A percentile compares a stretch with the other conserved stretches of the same genome.
Evolutionary conservation across 2,329 filamentous ascomycete genomes (phyloP).

Genomic region (Drechslerella coelobrocha): DNA sequence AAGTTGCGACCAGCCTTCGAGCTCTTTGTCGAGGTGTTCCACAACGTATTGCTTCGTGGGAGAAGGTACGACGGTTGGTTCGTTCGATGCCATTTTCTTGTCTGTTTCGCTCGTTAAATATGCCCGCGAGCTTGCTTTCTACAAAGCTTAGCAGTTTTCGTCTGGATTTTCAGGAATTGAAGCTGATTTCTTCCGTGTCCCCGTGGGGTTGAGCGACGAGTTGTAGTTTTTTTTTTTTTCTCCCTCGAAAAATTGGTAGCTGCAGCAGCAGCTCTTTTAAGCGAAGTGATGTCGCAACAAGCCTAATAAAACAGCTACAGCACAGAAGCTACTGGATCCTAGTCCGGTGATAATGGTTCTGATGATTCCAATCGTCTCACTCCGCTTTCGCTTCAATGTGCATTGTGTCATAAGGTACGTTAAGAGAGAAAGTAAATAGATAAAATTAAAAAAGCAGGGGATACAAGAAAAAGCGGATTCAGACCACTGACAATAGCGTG

Average conservation of each 20-base stretch:
- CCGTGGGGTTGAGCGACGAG: too few species aligned
- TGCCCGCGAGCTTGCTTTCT: not conserved
- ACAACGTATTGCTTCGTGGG: conserved; percentile 40
- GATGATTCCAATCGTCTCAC: conserved; percentile 32
- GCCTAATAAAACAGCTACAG: conserved; percentile 5
- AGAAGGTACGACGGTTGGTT: not conserved
- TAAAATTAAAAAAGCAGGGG: conserved; percentile 18
- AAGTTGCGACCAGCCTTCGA: conserved; percentile 90
- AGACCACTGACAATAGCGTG: not conserved
- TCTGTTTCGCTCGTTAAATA: not conserved
- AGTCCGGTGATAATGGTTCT: too few species aligned
- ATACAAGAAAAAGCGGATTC: conserved; percentile 7
- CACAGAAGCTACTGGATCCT: conserved; percentile 17
- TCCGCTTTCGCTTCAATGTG: conserved; percentile 32
- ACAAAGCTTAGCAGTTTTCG: not conserved
- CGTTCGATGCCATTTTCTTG: conserved; percentile 1
- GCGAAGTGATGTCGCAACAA: too few species aligned
- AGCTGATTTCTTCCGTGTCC: too few species aligned
- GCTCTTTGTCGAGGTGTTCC: conserved; percentile 81
- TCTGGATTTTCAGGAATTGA: too few species aligned
- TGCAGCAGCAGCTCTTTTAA: too few species aligned
- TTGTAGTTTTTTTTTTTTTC: too few species aligned
- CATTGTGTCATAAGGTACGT: conserved; percentile 46
- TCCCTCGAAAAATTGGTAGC: not conserved
- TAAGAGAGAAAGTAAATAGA: conserved; percentile 13